phyloP scores from a whole-genome alignment of 768 basidiomycete genomes.

The Suillus decipiens region DNA sequence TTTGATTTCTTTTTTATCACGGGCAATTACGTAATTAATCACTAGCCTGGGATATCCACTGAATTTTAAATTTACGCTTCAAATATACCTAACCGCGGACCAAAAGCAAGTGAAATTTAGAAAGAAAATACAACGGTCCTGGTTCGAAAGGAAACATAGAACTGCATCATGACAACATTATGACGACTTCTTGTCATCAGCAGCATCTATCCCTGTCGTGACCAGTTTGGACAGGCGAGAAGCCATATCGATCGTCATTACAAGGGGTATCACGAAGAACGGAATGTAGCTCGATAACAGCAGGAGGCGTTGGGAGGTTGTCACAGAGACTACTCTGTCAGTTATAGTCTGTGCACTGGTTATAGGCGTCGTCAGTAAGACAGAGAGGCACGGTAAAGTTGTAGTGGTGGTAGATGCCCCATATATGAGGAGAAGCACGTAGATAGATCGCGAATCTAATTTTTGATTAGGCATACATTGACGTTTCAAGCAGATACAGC shows the following conservation, averaged over 20 bases:
- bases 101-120: too few species aligned
- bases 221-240: conserved; percentile 39
- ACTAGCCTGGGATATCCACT: too few species aligned
- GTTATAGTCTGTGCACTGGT: conserved; percentile 36
- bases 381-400: conserved; percentile 66
- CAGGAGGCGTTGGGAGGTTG: conserved; percentile 50
- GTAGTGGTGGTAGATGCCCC: conserved; percentile 80
- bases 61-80: too few species aligned
- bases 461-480: conserved; percentile 7
- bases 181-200: conserved; percentile 18
- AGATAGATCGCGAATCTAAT: conserved; percentile 52
- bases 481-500: neutral
- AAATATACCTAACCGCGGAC: too few species aligned
- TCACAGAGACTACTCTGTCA: conserved; percentile 40
- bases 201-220: conserved; percentile 23
- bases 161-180: conserved; percentile 18
- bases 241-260: conserved; percentile 77
- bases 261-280: conserved; percentile 69
- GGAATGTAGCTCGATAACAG: conserved; percentile 74
- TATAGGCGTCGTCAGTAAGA: conserved; percentile 55
- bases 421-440: conserved; percentile 69
- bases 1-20: too few species aligned
- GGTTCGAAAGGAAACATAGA: too few species aligned
- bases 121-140: too few species aligned
- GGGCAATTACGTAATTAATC: too few species aligned